Percentiles rank a stretch among this genome's conserved stretches.
Conservation (phyloP, 106 monocot genomes). For the Acorus calamus region DNA sequence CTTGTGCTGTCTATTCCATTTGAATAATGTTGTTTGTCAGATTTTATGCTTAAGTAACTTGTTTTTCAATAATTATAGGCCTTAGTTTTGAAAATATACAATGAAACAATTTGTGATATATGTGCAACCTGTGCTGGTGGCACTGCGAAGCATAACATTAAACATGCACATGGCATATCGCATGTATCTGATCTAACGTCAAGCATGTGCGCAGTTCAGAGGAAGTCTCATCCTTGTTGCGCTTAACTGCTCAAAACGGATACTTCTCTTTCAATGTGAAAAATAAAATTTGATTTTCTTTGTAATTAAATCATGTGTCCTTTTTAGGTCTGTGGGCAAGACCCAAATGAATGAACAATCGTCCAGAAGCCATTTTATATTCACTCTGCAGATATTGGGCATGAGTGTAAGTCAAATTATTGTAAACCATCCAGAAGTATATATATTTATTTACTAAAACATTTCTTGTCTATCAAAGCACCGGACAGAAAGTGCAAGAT, state of each 20-base stretch:
- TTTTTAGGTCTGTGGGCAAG: conserved; percentile 83
- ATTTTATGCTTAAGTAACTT: too few relatives aligned
- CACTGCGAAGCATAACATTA: conserved; percentile 45
- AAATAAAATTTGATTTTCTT: too few relatives aligned
- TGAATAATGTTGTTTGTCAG: too few relatives aligned
- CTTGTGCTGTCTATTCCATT: neutral
- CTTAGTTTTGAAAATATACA: conserved; percentile 90
- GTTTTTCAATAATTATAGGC: conserved; percentile 34
- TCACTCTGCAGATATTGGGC: conserved; percentile 73
- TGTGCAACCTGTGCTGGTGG: conserved; percentile 17
- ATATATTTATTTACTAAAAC: too few relatives aligned
- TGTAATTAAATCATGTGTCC: too few relatives aligned
- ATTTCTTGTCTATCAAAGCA: too few relatives aligned
- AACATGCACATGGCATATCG: conserved; percentile 65
- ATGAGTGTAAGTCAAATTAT: conserved; percentile 39
- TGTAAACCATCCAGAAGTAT: too few relatives aligned
- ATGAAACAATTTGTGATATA: conserved; percentile 85
- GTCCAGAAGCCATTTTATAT: conserved; percentile 89
- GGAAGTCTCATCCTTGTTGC: conserved; percentile 60
- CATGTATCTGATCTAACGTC: conserved; percentile 71
- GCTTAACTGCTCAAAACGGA: conserved; percentile 77
- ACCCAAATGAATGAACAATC: conserved; percentile 96
- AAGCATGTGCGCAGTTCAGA: conserved; percentile 65
- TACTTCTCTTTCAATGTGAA: too few relatives aligned
- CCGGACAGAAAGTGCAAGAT: conserved; percentile 86